These are phyloP conservation scores for Colletotrichum sp. DNA, from an alignment of 2,329 filamentous ascomycete species.

Conservation along the genomic window DNA sequence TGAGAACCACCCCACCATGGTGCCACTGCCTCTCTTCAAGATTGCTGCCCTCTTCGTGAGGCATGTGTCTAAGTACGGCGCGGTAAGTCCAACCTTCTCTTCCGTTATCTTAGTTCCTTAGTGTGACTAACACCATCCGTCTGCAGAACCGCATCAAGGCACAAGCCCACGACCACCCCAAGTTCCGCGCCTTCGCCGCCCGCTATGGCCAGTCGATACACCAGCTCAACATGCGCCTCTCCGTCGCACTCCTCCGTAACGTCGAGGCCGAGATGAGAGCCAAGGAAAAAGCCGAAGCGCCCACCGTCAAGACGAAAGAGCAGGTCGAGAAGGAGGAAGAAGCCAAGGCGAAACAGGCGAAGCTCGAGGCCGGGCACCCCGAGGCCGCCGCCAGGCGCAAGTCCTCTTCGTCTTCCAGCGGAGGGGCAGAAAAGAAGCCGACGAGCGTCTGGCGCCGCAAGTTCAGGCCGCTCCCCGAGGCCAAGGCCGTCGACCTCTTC, in stretches of 20 bases:
- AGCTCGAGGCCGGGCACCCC: constrained; percentile 29
- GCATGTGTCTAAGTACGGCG: constrained; percentile 73
- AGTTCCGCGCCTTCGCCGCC: constrained; percentile 66
- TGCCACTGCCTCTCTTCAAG: constrained; percentile 71
- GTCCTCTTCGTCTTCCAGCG: neutral
- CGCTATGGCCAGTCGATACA: constrained; percentile 68
- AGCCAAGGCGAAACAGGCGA: constrained; percentile 41
- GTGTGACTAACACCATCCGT: constrained; percentile 7
- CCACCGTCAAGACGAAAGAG: constrained; percentile 70
- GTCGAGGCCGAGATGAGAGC: constrained; percentile 61
- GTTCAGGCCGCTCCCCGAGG: constrained; percentile 67
- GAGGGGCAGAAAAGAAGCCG: neutral
- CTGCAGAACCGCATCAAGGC: constrained; percentile 69
- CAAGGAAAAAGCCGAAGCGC: constrained; percentile 66
- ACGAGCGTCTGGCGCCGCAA: constrained; percentile 66
- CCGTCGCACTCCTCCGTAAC: constrained; percentile 64
- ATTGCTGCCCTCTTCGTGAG: constrained; percentile 68
- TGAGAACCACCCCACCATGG: constrained; percentile 49
- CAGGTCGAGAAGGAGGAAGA: constrained; percentile 61
- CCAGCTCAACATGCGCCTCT: constrained; percentile 70
- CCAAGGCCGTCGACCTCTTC: constrained; percentile 70
- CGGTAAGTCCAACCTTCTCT: constrained; percentile 51
- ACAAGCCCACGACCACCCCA: constrained; percentile 68
- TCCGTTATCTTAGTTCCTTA: neutral
- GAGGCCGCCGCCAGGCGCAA: neutral